Evolutionary conservation across 805 yeast genomes (phyloP).

Genomic region (Ogataea trehaloabstinens): DNA sequence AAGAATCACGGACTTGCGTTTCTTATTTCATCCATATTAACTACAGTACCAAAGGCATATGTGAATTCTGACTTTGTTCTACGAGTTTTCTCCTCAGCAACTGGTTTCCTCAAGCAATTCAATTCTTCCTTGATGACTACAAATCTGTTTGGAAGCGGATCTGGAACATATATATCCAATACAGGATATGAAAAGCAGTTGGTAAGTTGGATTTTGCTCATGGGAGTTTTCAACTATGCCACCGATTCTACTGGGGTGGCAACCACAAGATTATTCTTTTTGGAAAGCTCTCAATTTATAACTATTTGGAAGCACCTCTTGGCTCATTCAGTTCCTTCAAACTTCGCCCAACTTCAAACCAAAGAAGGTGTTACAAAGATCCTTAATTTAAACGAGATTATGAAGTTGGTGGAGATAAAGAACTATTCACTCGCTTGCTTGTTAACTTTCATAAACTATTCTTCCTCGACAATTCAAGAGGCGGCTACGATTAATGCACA

Average conservation of each 20-base stretch:
- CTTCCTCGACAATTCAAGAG: slow-evolving; percentile 36
- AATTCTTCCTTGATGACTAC: slow-evolving; percentile 35
- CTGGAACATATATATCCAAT: slow-evolving; percentile 29
- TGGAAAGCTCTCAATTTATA: slow-evolving; percentile 58
- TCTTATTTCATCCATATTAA: slow-evolving; percentile 30
- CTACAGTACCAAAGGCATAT: slow-evolving; percentile 29
- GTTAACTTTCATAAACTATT: slow-evolving; percentile 48
- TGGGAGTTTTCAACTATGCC: slow-evolving; percentile 59
- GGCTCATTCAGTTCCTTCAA: slow-evolving; percentile 46
- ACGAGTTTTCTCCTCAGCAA: slow-evolving; percentile 28
- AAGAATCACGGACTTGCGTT: slow-evolving; percentile 33
- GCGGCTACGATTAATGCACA: too few species aligned
- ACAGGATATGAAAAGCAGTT: slow-evolving; percentile 36
- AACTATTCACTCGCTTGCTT: slow-evolving; percentile 59
- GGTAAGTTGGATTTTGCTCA: slow-evolving; percentile 59
- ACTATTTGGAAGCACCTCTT: slow-evolving; percentile 62
- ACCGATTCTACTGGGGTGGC: slow-evolving; percentile 24
- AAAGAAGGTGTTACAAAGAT: slow-evolving; percentile 33
- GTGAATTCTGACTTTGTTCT: slow-evolving; percentile 32
- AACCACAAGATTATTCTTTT: slow-evolving; percentile 50
- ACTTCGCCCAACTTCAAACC: slow-evolving; percentile 32
- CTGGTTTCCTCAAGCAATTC: slow-evolving; percentile 31
- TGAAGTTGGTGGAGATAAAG: slow-evolving; percentile 47
- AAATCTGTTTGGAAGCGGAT: slow-evolving; percentile 31
- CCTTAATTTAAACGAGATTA: slow-evolving; percentile 32